These are phyloP conservation scores for Gomphus sp. DNA, from an alignment of 1,284 basidiomycete genomes.

Conservation along the genomic window DNA sequence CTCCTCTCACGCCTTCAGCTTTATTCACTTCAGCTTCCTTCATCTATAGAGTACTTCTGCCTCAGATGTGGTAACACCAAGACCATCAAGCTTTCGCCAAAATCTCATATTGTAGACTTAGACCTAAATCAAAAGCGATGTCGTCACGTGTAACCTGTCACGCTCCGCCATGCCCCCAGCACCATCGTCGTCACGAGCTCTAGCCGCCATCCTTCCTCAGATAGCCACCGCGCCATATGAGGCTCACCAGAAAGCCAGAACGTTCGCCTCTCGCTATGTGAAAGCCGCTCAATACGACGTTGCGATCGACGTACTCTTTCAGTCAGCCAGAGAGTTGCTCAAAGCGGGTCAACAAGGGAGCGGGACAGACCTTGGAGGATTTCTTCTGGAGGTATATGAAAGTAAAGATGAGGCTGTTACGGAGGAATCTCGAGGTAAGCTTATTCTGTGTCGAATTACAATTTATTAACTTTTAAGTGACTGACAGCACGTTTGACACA, in stretches of 20 bases:
- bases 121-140: background rate
- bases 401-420: conserved; percentile 54
- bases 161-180: conserved; percentile 14
- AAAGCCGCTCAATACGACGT: conserved; percentile 57
- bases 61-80: no score
- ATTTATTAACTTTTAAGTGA: conserved; percentile 4
- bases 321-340: conserved; percentile 73
- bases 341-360: conserved; percentile 84
- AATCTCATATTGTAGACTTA: background rate
- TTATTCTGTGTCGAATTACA: conserved; percentile 9
- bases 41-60: no score
- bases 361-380: conserved; percentile 72
- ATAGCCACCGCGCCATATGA: conserved; percentile 72
- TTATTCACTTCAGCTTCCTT: no score
- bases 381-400: conserved; percentile 77
- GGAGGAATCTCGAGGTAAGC: conserved; percentile 70
- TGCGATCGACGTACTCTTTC: conserved; percentile 84
- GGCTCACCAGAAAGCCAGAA: conserved; percentile 91
- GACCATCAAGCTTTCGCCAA: no score
- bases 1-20: no score
- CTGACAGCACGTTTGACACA: conserved; percentile 66
- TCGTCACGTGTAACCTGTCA: conserved; percentile 1
- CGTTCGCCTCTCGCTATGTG: conserved; percentile 79
- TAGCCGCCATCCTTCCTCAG: conserved; percentile 69
- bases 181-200: conserved; percentile 48